phyloP scores from a whole-genome alignment of 192 early-diverging fungal genomes.

The Linnemannia schmuckeri region DNA sequence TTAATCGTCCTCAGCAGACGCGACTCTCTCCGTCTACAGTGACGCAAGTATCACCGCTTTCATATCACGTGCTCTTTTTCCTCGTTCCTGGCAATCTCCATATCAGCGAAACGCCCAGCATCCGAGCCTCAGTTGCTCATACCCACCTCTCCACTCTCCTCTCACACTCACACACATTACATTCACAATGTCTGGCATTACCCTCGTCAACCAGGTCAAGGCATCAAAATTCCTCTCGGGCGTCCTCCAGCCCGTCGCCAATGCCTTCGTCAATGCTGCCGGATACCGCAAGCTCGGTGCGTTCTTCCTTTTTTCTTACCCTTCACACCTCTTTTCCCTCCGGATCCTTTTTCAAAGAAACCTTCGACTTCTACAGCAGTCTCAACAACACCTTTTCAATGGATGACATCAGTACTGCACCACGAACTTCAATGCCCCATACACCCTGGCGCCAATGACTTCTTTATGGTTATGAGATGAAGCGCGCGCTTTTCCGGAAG shows the following conservation, averaged over 20 bases:
- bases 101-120: background rate
- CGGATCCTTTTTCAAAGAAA: background rate
- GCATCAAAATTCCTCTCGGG: conserved; percentile 66
- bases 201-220: conserved; percentile 66
- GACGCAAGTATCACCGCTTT: background rate
- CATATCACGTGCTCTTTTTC: background rate
- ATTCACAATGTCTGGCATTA: conserved; percentile 54
- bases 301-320: conserved; percentile 14
- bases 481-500: background rate
- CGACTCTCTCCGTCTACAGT: background rate
- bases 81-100: background rate
- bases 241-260: conserved; percentile 71
- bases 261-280: conserved; percentile 72
- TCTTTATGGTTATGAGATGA: background rate
- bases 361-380: background rate
- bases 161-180: conserved; percentile 2
- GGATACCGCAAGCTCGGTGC: conserved; percentile 82
- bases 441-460: no score
- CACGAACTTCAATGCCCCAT: background rate
- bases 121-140: no score
- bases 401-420: background rate
- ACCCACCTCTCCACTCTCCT: conserved; percentile 1
- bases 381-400: background rate
- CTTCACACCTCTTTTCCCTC: background rate
- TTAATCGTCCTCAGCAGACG: background rate